Conservation (phyloP, 2,329 filamentous ascomycete species). For the Diplodia mutila region DNA sequence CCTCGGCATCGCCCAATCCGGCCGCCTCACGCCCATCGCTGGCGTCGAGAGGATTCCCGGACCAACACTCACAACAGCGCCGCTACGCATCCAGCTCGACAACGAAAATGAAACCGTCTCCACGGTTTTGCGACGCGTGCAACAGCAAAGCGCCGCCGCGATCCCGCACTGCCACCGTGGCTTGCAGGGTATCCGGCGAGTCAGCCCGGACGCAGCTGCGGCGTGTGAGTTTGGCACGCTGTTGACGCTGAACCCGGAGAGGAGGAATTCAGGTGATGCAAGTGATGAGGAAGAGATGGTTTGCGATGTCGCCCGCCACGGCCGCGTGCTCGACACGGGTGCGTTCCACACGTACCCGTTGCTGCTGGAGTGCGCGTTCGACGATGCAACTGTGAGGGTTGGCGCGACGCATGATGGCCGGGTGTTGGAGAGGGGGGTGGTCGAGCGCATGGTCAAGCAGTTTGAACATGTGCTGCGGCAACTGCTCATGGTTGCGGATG, state of each 20-base stretch:
- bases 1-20: constrained; percentile 64
- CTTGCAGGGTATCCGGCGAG: constrained; percentile 60
- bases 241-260: constrained; percentile 41
- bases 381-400: constrained; percentile 54
- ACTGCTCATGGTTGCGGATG: constrained; percentile 44
- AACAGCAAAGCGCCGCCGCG: constrained; percentile 58
- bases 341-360: constrained; percentile 63
- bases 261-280: neutral
- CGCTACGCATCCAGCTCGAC: constrained; percentile 51
- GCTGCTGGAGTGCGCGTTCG: constrained; percentile 65
- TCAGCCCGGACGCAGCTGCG: constrained; percentile 53
- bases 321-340: constrained; percentile 59
- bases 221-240: constrained; percentile 53
- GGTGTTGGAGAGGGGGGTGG: constrained; percentile 56
- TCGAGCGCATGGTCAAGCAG: constrained; percentile 58
- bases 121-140: constrained; percentile 61
- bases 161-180: constrained; percentile 69
- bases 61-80: constrained; percentile 65
- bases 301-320: constrained; percentile 56
- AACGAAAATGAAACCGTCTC: constrained; percentile 41
- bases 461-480: constrained; percentile 56
- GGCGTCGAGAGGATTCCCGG: constrained; percentile 60
- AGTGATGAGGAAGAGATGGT: constrained; percentile 51
- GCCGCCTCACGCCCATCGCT: constrained; percentile 53
- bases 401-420: constrained; percentile 65